phyloP scores from a whole-genome alignment of 2,329 filamentous ascomycete genomes.

The Trichoderma cornu-damae region DNA sequence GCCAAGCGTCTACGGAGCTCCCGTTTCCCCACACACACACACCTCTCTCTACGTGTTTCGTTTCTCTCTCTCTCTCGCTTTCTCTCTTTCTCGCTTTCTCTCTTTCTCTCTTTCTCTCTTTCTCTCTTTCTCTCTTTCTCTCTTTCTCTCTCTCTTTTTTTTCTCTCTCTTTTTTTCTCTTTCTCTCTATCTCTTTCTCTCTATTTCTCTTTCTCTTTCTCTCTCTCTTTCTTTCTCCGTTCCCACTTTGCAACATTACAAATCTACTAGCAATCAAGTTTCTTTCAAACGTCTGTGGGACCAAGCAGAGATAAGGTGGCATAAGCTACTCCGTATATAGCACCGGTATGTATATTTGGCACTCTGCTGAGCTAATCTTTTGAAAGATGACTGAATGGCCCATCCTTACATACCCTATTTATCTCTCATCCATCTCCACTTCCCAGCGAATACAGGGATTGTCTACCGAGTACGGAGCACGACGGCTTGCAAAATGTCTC shows the following conservation, averaged over 20 bases:
- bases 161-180: too few species aligned
- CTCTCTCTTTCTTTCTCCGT: neutral
- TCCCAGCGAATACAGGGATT: neutral
- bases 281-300: neutral
- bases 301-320: neutral
- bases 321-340: too few species aligned
- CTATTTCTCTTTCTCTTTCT: too few species aligned
- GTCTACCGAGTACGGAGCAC: neutral
- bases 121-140: neutral
- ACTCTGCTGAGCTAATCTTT: neutral
- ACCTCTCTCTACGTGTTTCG: neutral
- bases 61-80: neutral
- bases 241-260: neutral
- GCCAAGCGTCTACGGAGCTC: constrained; percentile 6
- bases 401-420: neutral
- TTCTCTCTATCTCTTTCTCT: neutral
- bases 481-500: neutral
- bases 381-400: neutral
- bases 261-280: neutral
- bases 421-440: neutral
- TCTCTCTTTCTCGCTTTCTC: neutral
- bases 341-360: neutral
- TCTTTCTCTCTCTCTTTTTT: too few species aligned
- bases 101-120: too few species aligned
- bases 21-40: neutral